phyloP scores from a whole-genome alignment of 352 stramenopile species.

The Phytophthora cactorum region DNA sequence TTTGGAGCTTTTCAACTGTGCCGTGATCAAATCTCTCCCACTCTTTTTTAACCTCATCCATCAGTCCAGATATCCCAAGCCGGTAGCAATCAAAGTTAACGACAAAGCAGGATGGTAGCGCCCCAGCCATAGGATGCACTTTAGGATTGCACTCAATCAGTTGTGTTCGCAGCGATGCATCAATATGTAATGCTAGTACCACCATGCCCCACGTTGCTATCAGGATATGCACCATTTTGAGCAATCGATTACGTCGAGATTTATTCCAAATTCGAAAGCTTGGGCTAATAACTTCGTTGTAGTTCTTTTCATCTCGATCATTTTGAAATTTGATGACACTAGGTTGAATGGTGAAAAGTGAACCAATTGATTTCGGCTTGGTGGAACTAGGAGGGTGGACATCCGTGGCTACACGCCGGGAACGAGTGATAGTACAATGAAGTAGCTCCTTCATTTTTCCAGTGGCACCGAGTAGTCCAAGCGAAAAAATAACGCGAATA shows the following conservation, averaged over 20 bases:
- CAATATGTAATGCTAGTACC: not conserved
- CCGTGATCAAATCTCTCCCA: not conserved
- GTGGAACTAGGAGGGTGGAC: not conserved
- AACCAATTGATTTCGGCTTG: not conserved
- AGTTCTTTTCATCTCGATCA: no score
- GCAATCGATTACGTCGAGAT: not conserved
- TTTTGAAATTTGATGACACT: not conserved
- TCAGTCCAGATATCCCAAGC: not conserved
- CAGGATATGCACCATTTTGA: not conserved
- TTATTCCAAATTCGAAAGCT: not conserved
- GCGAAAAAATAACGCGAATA: not conserved
- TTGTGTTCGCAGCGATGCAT: not conserved
- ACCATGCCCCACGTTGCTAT: not conserved
- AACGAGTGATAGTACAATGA: not conserved
- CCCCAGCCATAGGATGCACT: not conserved
- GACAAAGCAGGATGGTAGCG: not conserved
- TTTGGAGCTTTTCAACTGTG: not conserved
- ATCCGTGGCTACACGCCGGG: not conserved
- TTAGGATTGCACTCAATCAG: not conserved
- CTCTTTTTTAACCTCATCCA: not conserved
- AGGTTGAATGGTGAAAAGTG: not conserved
- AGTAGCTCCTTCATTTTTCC: not conserved
- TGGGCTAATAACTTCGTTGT: not conserved
- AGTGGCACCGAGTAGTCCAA: not conserved
- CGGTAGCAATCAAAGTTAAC: not conserved